Evolutionary conservation across 768 basidiomycete species (phyloP).

Genomic region (Xerocomellus intermedius): DNA sequence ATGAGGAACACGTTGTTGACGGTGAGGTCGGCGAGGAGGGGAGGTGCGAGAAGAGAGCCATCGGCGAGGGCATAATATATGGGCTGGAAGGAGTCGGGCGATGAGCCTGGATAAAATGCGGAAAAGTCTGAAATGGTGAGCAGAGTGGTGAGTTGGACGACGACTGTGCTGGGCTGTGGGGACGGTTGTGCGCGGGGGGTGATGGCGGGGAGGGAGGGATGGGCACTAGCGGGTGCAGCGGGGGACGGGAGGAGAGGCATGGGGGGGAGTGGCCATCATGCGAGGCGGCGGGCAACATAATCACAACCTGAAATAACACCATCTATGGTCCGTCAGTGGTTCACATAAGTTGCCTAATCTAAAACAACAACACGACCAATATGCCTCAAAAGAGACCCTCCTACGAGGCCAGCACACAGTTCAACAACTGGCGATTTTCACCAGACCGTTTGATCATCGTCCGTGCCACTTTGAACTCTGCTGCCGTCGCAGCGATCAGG

Average conservation of each 20-base stretch:
- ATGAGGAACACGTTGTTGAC: not conserved
- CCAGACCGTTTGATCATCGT: constrained; percentile 56
- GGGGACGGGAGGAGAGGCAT: not conserved
- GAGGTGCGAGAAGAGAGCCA: constrained; percentile 5
- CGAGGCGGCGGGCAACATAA: no score
- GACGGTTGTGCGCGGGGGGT: not conserved
- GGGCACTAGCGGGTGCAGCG: not conserved
- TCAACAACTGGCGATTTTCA: constrained; percentile 88
- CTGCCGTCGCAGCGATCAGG: constrained; percentile 75
- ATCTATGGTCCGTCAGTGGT: not conserved
- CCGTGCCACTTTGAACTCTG: constrained; percentile 67
- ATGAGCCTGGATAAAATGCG: not conserved
- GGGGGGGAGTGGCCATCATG: not conserved
- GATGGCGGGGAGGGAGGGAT: not conserved
- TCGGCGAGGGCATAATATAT: not conserved
- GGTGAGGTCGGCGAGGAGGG: not conserved
- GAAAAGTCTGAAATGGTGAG: constrained; percentile 1
- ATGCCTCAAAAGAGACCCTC: constrained; percentile 38
- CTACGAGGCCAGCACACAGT: constrained; percentile 81
- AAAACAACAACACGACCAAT: not conserved
- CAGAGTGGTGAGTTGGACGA: not conserved
- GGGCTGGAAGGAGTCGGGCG: not conserved
- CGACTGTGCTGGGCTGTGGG: not conserved
- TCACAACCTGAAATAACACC: no score
- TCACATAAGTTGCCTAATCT: not conserved